Conservation (phyloP, 768 basidiomycete species). For the Megacollybia marginata region DNA sequence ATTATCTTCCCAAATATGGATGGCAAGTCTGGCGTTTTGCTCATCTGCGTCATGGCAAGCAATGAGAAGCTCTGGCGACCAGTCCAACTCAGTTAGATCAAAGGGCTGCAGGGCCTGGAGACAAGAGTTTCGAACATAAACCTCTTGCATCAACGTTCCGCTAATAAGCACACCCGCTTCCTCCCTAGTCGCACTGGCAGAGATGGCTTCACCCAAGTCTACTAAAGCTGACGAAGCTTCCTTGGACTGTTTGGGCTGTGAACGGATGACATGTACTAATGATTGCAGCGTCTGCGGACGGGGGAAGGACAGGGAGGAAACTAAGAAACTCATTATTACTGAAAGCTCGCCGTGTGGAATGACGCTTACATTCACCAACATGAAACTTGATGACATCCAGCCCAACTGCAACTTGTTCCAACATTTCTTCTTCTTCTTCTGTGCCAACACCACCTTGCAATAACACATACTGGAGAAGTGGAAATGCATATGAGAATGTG, state of each 20-base stretch:
- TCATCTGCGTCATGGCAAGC: slow-evolving; percentile 82
- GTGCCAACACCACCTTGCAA: slow-evolving; percentile 59
- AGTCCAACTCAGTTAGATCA: slow-evolving; percentile 91
- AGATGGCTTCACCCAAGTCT: slow-evolving; percentile 75
- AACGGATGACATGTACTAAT: slow-evolving; percentile 65
- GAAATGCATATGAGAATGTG: slow-evolving; percentile 77
- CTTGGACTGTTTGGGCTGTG: slow-evolving; percentile 77
- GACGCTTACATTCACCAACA: slow-evolving; percentile 59
- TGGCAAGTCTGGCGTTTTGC: slow-evolving; percentile 78
- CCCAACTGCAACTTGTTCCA: slow-evolving; percentile 72
- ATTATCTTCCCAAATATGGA: slow-evolving; percentile 90
- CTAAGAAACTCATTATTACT: slow-evolving; percentile 29
- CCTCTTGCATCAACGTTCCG: slow-evolving; percentile 80
- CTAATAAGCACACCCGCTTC: slow-evolving; percentile 63
- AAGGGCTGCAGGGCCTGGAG: slow-evolving; percentile 90
- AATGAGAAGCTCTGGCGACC: slow-evolving; percentile 84
- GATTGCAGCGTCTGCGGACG: slow-evolving; percentile 59
- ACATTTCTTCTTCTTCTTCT: slow-evolving; percentile 62
- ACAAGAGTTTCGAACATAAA: slow-evolving; percentile 80
- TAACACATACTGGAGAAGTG: slow-evolving; percentile 66
- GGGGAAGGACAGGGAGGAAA: slow-evolving; percentile 66
- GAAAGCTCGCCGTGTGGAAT: not conserved
- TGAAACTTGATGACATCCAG: slow-evolving; percentile 67
- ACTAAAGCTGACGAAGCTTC: slow-evolving; percentile 76
- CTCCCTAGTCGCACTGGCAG: slow-evolving; percentile 46